These are phyloP conservation scores for Diddensiella transvaalensis DNA, from an alignment of 805 yeast species.

Conservation along the genomic window DNA sequence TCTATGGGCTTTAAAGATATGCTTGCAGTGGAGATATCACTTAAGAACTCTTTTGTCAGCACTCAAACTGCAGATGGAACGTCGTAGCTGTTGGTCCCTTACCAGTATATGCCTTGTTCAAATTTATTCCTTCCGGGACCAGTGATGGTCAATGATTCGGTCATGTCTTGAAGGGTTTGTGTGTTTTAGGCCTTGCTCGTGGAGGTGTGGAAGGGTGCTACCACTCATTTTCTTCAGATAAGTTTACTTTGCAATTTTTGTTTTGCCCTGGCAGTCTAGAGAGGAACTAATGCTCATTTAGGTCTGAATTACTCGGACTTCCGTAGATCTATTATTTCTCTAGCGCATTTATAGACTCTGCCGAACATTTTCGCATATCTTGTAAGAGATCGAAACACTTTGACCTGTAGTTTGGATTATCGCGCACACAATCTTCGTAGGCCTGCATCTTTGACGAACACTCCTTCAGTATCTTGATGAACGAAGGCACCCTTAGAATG, in stretches of 20 bases:
- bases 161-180: slow-evolving; percentile 1
- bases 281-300: background rate
- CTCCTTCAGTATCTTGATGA: slow-evolving; percentile 59
- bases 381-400: slow-evolving; percentile 53
- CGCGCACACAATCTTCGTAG: slow-evolving; percentile 63
- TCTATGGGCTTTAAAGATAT: background rate
- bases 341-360: slow-evolving; percentile 33
- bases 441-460: slow-evolving; percentile 57
- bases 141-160: slow-evolving; percentile 5
- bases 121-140: too few species aligned
- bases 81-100: background rate
- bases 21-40: background rate
- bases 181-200: background rate
- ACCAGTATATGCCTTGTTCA: background rate
- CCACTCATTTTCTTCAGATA: background rate
- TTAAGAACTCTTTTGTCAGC: background rate
- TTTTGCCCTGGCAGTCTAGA: too few species aligned
- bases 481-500: slow-evolving; percentile 62
- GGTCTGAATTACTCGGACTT: too few species aligned
- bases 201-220: background rate
- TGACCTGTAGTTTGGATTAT: slow-evolving; percentile 42
- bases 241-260: too few species aligned
- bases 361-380: slow-evolving; percentile 64
- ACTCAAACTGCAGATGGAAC: too few species aligned
- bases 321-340: slow-evolving; percentile 16